Evolutionary conservation across 2,329 filamentous ascomycete genomes (phyloP).

Genomic region (Penicillium sclerotiorum): DNA sequence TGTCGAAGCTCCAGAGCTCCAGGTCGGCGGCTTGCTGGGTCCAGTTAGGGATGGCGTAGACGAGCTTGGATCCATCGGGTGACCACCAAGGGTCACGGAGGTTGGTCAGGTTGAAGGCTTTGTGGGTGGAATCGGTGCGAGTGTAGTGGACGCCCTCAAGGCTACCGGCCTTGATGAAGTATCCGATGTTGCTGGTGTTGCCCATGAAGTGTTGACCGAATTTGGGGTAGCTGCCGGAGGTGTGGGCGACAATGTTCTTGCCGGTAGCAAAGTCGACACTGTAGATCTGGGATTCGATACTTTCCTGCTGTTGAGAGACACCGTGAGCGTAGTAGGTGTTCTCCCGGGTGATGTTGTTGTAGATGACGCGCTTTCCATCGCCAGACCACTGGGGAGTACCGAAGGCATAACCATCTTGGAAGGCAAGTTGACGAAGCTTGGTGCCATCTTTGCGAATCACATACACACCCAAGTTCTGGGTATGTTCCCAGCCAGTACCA

Average conservation of each 20-base stretch:
- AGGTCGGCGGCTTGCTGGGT: constrained; percentile 33
- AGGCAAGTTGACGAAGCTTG: constrained; percentile 9
- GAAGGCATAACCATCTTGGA: constrained; percentile 6
- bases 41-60: constrained; percentile 33
- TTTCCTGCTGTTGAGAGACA: constrained; percentile 15
- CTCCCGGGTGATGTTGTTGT: constrained; percentile 44
- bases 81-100: constrained; percentile 37
- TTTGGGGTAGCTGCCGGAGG: constrained; percentile 32
- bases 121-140: constrained; percentile 12
- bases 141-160: constrained; percentile 37
- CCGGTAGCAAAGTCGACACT: constrained; percentile 47
- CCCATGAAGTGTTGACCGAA: constrained; percentile 36
- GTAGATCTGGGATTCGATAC: constrained; percentile 19
- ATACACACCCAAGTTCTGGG: constrained; percentile 17
- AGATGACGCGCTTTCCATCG: constrained; percentile 45
- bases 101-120: constrained; percentile 15
- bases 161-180: constrained; percentile 23
- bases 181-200: constrained; percentile 29
- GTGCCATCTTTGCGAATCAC: constrained; percentile 16
- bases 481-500: constrained; percentile 21
- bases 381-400: constrained; percentile 30
- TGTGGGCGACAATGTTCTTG: constrained; percentile 30
- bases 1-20: constrained; percentile 44
- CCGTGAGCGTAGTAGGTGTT: constrained; percentile 43
- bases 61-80: constrained; percentile 31